phyloP scores from a whole-genome alignment of 2,329 filamentous ascomycete species.

The Echinosphaeria canescens region DNA sequence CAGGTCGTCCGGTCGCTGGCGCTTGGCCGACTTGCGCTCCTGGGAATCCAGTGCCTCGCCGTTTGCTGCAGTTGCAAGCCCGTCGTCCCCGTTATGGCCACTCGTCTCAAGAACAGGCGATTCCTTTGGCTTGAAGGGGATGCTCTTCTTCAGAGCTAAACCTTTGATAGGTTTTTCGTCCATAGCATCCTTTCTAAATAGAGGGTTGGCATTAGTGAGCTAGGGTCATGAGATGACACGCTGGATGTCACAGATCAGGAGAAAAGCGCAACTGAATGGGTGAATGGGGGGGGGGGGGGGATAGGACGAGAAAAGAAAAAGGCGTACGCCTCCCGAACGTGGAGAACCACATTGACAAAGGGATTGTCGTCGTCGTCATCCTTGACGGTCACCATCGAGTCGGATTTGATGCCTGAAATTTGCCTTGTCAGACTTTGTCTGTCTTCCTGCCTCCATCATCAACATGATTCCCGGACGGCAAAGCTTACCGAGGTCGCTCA shows the following conservation, averaged over 20 bases:
- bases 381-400: slow-evolving; percentile 64
- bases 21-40: slow-evolving; percentile 19
- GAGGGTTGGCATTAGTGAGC: no score
- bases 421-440: no score
- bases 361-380: slow-evolving; percentile 58
- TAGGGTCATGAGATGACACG: no score
- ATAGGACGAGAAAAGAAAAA: slow-evolving; percentile 1
- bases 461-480: no score
- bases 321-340: slow-evolving; percentile 38
- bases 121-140: slow-evolving; percentile 30
- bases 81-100: slow-evolving; percentile 17
- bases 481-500: slow-evolving; percentile 46
- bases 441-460: no score
- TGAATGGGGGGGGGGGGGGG: no score
- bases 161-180: slow-evolving; percentile 31
- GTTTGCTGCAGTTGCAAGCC: no score
- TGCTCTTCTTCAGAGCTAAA: slow-evolving; percentile 18
- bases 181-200: no score
- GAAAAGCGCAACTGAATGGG: slow-evolving; percentile 4
- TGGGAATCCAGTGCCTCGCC: slow-evolving; percentile 15
- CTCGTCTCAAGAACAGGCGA: slow-evolving; percentile 15
- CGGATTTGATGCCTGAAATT: slow-evolving; percentile 44
- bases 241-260: no score
- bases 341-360: slow-evolving; percentile 62
- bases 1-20: slow-evolving; percentile 18